A percentile compares a stretch with the other conserved stretches of the same genome.
phyloP scores from a whole-genome alignment of 106 monocot species.

The Hemerocallis citrina region DNA sequence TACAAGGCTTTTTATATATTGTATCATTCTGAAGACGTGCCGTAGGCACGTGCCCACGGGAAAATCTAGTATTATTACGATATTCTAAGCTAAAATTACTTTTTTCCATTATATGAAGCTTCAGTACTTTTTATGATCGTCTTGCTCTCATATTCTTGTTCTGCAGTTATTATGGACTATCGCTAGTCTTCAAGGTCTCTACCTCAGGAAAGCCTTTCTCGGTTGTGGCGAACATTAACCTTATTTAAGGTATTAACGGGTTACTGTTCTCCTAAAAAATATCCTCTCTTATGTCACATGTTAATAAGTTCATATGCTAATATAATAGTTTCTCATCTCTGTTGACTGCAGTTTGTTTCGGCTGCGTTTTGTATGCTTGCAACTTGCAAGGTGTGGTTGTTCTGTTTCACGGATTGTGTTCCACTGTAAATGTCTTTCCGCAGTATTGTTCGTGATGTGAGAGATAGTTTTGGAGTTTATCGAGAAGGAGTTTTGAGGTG shows the following conservation, averaged over 20 bases:
- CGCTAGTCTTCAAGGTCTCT: not conserved
- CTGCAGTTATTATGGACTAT: not conserved
- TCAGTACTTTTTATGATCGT: not conserved
- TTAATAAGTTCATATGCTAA: not conserved
- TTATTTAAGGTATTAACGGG: not conserved
- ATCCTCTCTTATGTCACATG: not conserved
- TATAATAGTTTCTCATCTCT: not conserved
- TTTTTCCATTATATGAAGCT: not conserved
- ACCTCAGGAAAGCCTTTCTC: not conserved
- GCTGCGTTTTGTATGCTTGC: no score
- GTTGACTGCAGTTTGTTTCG: not conserved
- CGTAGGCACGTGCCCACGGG: no score
- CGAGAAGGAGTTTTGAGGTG: slow-evolving; percentile 45
- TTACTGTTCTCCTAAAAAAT: not conserved
- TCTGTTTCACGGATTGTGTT: no score
- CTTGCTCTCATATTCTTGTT: not conserved
- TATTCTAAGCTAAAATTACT: not conserved
- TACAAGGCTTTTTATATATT: no score
- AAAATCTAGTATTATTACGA: not conserved
- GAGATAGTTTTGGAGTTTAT: slow-evolving; percentile 50
- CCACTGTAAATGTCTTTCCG: slow-evolving; percentile 69
- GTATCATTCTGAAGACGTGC: no score
- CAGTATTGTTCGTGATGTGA: slow-evolving; percentile 59
- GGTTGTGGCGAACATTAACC: not conserved
- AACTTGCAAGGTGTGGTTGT: no score